Evolutionary conservation across 2,329 filamentous ascomycete genomes (phyloP), one percentile per base, ranked within the genome.

Genomic region (Epichloe gansuensis): DNA sequence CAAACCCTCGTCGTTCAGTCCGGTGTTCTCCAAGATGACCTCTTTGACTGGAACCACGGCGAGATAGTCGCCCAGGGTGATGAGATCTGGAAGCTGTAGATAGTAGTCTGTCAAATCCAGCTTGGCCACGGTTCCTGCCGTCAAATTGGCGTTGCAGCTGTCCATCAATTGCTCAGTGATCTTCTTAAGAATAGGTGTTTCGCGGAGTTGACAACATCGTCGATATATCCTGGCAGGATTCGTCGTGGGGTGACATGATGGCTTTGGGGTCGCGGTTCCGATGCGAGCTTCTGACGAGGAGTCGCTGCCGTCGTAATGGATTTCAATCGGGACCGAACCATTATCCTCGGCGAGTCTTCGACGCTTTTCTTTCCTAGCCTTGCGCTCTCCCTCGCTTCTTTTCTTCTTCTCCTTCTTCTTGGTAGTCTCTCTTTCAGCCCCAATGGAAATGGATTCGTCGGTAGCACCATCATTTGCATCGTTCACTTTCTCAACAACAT

Each of bases 321-420:
- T 73, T 65, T 96, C 90, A 66, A 95, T 80, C 1, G 90, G 91
- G 53, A 95, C 80, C 8, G 81, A 80, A 8, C 91, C 91, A 64
- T 93, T 95, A 53, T 88, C 88, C 63, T 95, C 87, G 25, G 90
- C 91, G 59, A 88, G 81, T 63, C 81, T 82, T 56, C 89, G 78
- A 64, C 88, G 91, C 68, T 88, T 88, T 68, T 96, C 90, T 65
- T 94, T 95, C 51, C 90, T 81, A 54, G 93, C 88, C 64, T 94
- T 95, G 42, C 90, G 78, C 67, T 96, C 91, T 54, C 89, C 89
- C 64, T 96, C 91, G 41, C 87, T 95, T 58, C 85, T 83, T 72
- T 95, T 95, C 71, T 96, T 96, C 74, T 95, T 96, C 63, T 96
- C 90, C 67, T 89, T 93, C 69, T 94, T 96, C 60, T 83, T 84